A percentile compares a stretch with the other conserved stretches of the same genome.
Conservation (phyloP, 805 yeast species). For the Saccharomycopsis sp. region DNA sequence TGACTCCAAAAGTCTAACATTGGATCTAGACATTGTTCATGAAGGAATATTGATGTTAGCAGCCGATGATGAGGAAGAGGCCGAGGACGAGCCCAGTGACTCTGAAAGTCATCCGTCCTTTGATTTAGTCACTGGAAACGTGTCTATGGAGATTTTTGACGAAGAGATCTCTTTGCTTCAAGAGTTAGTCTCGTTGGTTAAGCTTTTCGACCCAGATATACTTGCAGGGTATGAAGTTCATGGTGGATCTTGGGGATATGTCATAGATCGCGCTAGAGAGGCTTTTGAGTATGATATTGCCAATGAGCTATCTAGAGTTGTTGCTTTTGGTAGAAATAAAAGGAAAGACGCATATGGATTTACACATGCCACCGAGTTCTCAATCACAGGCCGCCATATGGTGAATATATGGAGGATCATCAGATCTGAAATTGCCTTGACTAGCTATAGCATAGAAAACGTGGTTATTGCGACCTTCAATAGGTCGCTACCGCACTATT, state of each 20-base stretch:
- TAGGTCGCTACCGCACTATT: slow-evolving; percentile 57
- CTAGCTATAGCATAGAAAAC: slow-evolving; percentile 71
- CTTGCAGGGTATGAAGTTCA: slow-evolving; percentile 81
- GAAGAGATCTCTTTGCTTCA: slow-evolving; percentile 56
- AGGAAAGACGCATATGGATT: slow-evolving; percentile 73
- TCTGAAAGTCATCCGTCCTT: not conserved
- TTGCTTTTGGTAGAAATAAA: slow-evolving; percentile 41
- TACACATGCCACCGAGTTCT: slow-evolving; percentile 64
- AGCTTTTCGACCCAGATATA: slow-evolving; percentile 77
- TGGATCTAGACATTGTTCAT: slow-evolving; percentile 30
- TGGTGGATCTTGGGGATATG: slow-evolving; percentile 81
- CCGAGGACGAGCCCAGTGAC: not conserved
- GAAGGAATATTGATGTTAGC: slow-evolving; percentile 35
- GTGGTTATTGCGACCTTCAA: slow-evolving; percentile 64
- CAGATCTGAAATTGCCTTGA: slow-evolving; percentile 53
- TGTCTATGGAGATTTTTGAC: slow-evolving; percentile 36
- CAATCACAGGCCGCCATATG: slow-evolving; percentile 73
- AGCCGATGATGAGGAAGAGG: slow-evolving; percentile 10
- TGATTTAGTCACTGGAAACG: slow-evolving; percentile 18
- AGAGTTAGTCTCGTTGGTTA: slow-evolving; percentile 48
- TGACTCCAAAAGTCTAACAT: slow-evolving; percentile 36
- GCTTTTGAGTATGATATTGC: slow-evolving; percentile 46
- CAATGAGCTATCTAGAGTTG: slow-evolving; percentile 57
- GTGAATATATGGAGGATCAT: slow-evolving; percentile 80
- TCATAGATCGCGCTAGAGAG: slow-evolving; percentile 54